Percentiles rank a stretch among this genome's conserved stretches.
Evolutionary conservation across 1,284 basidiomycete genomes (phyloP).

Genomic region (Heterobasidion irregulare): DNA sequence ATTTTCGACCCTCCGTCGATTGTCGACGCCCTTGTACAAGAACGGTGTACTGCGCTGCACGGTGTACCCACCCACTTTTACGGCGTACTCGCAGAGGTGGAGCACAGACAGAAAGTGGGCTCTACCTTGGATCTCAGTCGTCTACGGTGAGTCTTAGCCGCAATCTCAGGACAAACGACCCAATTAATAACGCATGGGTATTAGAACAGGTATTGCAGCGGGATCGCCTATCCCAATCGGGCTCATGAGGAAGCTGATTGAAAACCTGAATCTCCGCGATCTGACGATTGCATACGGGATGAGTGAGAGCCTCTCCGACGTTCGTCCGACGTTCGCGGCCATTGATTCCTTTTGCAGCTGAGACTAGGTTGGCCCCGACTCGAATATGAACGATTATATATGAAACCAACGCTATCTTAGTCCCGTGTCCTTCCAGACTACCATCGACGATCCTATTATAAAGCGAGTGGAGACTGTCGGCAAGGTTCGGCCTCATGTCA

Average conservation of each 20-base stretch:
- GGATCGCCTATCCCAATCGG: constrained; percentile 75
- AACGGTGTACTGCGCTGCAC: constrained; percentile 71
- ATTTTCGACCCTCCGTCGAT: constrained; percentile 56
- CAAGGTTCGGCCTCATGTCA: constrained; percentile 66
- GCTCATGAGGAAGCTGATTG: constrained; percentile 65
- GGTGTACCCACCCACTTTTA: constrained; percentile 84
- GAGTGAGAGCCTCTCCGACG: constrained; percentile 42
- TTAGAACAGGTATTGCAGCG: constrained; percentile 73
- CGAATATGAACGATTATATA: background rate
- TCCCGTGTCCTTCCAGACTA: constrained; percentile 78
- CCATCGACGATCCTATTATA: constrained; percentile 53
- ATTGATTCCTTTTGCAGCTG: constrained; percentile 27
- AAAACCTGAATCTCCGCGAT: constrained; percentile 57
- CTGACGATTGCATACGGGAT: constrained; percentile 78
- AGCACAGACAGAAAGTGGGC: constrained; percentile 38
- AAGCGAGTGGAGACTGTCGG: constrained; percentile 81
- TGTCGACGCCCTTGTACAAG: constrained; percentile 56
- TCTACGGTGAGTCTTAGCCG: constrained; percentile 38
- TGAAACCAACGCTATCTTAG: constrained; percentile 23
- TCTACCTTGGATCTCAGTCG: constrained; percentile 36
- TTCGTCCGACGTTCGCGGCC: background rate
- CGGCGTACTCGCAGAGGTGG: constrained; percentile 61
- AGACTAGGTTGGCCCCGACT: constrained; percentile 37
- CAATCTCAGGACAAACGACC: background rate
- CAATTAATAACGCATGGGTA: background rate